phyloP scores from a whole-genome alignment of 1,139 yeast species.

The Geotrichum reessii region DNA sequence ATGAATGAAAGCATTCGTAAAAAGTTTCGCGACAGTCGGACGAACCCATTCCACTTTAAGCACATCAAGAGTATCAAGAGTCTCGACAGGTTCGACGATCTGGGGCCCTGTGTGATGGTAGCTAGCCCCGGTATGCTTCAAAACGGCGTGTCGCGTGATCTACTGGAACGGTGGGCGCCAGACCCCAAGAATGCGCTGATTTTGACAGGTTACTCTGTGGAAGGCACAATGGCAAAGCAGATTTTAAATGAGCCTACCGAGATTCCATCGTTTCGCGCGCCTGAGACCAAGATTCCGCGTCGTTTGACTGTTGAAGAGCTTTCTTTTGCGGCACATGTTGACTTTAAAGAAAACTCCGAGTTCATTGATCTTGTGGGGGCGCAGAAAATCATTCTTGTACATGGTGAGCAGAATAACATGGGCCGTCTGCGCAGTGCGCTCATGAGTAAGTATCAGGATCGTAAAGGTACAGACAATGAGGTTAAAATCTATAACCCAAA shows the following conservation, averaged over 20 bases:
- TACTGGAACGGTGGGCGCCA: constrained; percentile 95
- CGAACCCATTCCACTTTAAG: constrained; percentile 87
- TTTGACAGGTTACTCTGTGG: constrained; percentile 95
- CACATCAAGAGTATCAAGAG: constrained; percentile 75
- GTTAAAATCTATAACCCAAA: constrained; percentile 91
- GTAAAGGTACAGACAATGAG: constrained; percentile 83
- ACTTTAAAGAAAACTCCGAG: constrained; percentile 85
- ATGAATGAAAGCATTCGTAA: constrained; percentile 89
- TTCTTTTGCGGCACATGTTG: constrained; percentile 98
- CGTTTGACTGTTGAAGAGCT: constrained; percentile 87
- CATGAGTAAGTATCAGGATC: constrained; percentile 72
- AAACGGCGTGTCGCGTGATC: constrained; percentile 86
- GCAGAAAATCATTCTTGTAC: constrained; percentile 71
- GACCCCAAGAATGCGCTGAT: constrained; percentile 85
- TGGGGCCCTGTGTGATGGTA: constrained; percentile 92
- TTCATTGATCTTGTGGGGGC: constrained; percentile 88
- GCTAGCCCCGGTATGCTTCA: constrained; percentile 99
- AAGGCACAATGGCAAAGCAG: constrained; percentile 95
- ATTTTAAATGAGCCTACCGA: constrained; percentile 82
- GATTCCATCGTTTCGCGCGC: constrained; percentile 71
- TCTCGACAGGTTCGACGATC: constrained; percentile 80
- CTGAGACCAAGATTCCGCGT: constrained; percentile 81
- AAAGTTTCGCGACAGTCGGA: constrained; percentile 65
- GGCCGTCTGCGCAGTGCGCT: constrained; percentile 92
- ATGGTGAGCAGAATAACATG: constrained; percentile 98